These are phyloP conservation scores for Rutstroemia sp. DNA, from an alignment of 2,329 filamentous ascomycete genomes.

Conservation along the genomic window DNA sequence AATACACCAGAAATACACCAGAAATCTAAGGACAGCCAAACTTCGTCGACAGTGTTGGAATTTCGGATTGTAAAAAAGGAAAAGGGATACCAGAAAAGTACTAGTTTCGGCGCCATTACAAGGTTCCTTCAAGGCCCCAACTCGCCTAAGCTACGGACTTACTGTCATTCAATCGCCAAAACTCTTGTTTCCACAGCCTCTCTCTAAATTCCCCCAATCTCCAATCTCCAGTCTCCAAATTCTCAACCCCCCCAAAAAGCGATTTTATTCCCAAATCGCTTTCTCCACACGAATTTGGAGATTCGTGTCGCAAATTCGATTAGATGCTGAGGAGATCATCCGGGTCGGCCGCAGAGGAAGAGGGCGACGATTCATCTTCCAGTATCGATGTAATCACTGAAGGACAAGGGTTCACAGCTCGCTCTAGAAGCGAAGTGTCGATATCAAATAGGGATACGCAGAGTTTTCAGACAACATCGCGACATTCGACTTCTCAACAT, in stretches of 20 bases:
- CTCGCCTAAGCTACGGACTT: not conserved
- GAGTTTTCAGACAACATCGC: constrained; percentile 17
- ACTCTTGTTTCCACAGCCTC: not conserved
- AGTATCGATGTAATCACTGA: constrained; percentile 17
- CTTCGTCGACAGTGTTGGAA: no score
- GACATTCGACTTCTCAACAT: constrained; percentile 16
- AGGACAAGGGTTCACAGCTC: constrained; percentile 3
- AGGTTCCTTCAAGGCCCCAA: not conserved
- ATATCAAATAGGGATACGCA: constrained; percentile 13
- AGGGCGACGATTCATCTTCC: constrained; percentile 26
- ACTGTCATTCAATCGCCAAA: not conserved
- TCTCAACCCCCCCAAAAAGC: not conserved
- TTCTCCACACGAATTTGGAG: constrained; percentile 1
- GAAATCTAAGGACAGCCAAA: no score
- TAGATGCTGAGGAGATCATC: constrained; percentile 32
- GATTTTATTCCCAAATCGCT: not conserved
- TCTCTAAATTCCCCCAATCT: not conserved
- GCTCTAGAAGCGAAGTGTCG: constrained; percentile 11
- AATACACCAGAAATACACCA: no score
- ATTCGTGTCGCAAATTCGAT: constrained; percentile 12
- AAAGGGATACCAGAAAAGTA: no score
- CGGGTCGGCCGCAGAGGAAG: constrained; percentile 30
- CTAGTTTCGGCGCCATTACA: no score
- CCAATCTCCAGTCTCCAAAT: not conserved
- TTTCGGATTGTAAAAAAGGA: no score